Evolutionary conservation across 371 early-diverging fungal species (phyloP).

Genomic region (Nosema muscidifuracis): DNA sequence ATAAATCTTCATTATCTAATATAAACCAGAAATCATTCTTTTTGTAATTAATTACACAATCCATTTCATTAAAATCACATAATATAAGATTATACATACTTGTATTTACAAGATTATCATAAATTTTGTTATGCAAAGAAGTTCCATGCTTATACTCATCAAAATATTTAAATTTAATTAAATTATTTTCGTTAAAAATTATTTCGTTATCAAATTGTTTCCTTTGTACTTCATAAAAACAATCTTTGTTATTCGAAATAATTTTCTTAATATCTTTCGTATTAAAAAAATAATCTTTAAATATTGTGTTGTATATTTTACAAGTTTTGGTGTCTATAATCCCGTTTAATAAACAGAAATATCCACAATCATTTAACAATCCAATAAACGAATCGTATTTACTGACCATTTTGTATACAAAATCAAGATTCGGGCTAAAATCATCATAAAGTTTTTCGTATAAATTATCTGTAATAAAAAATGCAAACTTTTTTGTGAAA

Average conservation of each 20-base stretch:
- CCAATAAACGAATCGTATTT: conserved; percentile 1
- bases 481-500: conserved; percentile 23
- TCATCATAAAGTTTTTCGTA: conserved; percentile 17
- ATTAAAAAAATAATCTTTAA: conserved; percentile 4
- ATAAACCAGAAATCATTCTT: conserved; percentile 10
- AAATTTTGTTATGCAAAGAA: conserved; percentile 26
- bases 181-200: conserved; percentile 26
- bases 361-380: conserved; percentile 33
- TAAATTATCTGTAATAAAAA: conserved; percentile 18
- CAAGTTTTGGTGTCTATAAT: conserved; percentile 17
- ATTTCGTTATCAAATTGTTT: conserved; percentile 43
- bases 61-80: conserved; percentile 1
- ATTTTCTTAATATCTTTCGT: neutral
- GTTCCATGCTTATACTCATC: neutral
- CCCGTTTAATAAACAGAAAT: conserved; percentile 37
- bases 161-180: conserved; percentile 24
- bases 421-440: neutral
- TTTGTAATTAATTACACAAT: conserved; percentile 36
- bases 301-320: conserved; percentile 34
- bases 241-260: neutral
- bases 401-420: neutral
- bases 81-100: conserved; percentile 23
- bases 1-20: conserved; percentile 3
- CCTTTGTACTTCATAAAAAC: conserved; percentile 41
- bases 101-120: conserved; percentile 21